Evolutionary conservation across 2,329 filamentous ascomycete species (phyloP), one percentile per base, ranked within the genome.

Genomic region (Rutstroemia sp.): DNA sequence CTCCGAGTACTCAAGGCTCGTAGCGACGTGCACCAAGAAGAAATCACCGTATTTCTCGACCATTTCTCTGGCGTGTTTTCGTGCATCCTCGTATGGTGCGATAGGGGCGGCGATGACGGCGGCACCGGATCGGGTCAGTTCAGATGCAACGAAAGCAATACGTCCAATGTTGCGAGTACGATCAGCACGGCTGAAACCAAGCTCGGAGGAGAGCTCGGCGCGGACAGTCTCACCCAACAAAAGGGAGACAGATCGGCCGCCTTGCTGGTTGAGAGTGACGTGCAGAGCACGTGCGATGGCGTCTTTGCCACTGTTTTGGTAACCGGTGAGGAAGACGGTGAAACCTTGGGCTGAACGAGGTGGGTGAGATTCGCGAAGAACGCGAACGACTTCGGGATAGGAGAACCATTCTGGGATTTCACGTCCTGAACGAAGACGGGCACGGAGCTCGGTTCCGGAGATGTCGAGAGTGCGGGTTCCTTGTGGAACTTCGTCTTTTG

Each of bases 321-420:
- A 96, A 60, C 94, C 94, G 3, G 94, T 97, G 63, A 99, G 81
- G 85, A 99, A 96, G 74, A 99, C 82, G 61, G 94, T 97, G 83
- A 99, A 99, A 62, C 94, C 94, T 79, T 99, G 95, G 70, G 87
- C 82, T 67, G 83, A 86, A 64, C 94, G 88, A 51, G 95, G 84
- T 50, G 92, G 94, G 79, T 97, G 94, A 65, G 92, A 95, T 78
- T 99, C 92, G 68, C 94, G 87, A 60, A 99, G 87, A 50, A 97
- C 94, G 74, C 85, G 86, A 75, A 99, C 94, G 66, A 99, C 94
- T 78, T 99, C 94, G 61, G 94, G 92, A 80, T 99, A 99, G 34
- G 94, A 97, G 82, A 99, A 99, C 94, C 94, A 99, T 75, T 95
- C 91, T 65, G 94, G 94, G 67, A 99, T 99, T 66, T 95, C 90